Conservation (phyloP, 768 basidiomycete genomes). For the Kwoniella europaea region DNA sequence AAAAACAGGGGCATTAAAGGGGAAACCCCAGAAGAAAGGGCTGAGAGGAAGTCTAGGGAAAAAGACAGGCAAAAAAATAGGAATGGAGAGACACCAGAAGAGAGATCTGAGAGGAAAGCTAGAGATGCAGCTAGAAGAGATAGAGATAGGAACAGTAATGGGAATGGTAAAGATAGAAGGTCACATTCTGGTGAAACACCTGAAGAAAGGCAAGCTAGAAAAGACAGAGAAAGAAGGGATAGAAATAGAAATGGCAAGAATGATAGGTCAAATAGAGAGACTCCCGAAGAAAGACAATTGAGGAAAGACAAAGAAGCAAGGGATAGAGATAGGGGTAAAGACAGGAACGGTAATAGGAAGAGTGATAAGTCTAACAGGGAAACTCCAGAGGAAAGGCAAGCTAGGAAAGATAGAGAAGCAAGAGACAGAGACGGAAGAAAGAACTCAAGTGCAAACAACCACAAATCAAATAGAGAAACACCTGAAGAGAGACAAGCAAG, state of each 20-base stretch:
- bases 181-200: not conserved
- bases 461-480: not conserved
- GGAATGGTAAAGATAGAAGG: constrained; percentile 9
- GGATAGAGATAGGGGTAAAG: not conserved
- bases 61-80: constrained; percentile 21
- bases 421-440: not conserved
- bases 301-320: constrained; percentile 3
- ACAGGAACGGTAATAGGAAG: not conserved
- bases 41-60: not conserved
- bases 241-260: constrained; percentile 8
- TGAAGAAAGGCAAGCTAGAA: constrained; percentile 12
- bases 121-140: constrained; percentile 17
- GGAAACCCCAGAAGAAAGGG: no score
- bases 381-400: constrained; percentile 9
- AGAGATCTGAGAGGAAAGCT: not conserved
- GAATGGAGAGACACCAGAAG: not conserved
- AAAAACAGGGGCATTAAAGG: not conserved
- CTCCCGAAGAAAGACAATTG: not conserved
- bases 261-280: constrained; percentile 2
- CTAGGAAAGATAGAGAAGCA: not conserved
- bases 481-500: constrained; percentile 11
- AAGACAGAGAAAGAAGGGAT: constrained; percentile 12
- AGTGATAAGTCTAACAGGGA: constrained; percentile 1
- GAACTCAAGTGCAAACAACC: not conserved
- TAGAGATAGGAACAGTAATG: not conserved